Conservation (phyloP, 1,284 basidiomycete species). For the Retiboletus fuscus region DNA sequence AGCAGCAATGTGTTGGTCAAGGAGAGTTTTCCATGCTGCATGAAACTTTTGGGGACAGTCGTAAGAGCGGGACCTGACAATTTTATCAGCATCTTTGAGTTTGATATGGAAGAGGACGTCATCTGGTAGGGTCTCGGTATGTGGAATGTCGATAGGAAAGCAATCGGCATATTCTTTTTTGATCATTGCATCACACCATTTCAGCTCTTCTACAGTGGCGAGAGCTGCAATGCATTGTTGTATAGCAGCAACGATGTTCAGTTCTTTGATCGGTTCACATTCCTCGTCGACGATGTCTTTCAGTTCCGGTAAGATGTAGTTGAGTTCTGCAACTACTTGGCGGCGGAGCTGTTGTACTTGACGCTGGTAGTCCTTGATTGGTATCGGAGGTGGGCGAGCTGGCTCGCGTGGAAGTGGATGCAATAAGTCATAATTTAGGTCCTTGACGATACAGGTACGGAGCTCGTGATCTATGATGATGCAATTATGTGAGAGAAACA, state of each 20-base stretch:
- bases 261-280: background rate
- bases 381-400: background rate
- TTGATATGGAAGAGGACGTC: slow-evolving; percentile 16
- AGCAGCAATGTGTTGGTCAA: no score
- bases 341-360: no score
- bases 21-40: no score
- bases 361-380: no score
- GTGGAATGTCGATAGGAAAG: slow-evolving; percentile 4
- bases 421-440: background rate
- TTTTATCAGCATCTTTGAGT: slow-evolving; percentile 42
- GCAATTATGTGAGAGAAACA: background rate
- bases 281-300: background rate
- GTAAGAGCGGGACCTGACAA: slow-evolving; percentile 3
- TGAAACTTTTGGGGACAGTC: no score
- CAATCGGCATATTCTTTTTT: background rate
- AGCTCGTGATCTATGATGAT: background rate
- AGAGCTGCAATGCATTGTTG: background rate
- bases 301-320: background rate
- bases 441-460: background rate
- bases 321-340: no score
- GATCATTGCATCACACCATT: background rate
- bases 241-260: background rate
- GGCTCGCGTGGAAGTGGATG: no score
- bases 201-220: background rate
- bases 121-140: background rate